Percentiles rank a stretch among this genome's conserved stretches.
Conservation (phyloP, 75 land plant genomes). For the Selaginella moellendorffii region DNA sequence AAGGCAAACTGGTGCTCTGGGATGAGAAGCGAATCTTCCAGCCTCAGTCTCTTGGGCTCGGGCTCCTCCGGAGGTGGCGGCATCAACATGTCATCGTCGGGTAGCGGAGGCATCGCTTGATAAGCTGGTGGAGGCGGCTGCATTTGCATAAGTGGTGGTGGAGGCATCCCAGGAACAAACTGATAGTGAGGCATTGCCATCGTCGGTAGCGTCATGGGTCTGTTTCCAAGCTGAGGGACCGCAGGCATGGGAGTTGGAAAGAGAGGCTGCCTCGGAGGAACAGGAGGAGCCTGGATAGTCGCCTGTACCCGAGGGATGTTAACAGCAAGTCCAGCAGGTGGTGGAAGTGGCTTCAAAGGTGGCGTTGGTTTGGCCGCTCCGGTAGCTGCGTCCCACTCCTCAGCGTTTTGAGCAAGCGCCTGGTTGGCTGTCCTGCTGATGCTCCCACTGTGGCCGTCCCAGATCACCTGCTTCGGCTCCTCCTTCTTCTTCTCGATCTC, state of each 20-base stretch:
- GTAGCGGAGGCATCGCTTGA: constrained; percentile 80
- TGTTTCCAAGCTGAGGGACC: not conserved
- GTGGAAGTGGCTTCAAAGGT: constrained; percentile 52
- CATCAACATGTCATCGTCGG: constrained; percentile 65
- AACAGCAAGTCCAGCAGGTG: constrained; percentile 66
- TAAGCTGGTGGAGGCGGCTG: constrained; percentile 65
- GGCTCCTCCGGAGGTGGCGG: constrained; percentile 98
- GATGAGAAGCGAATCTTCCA: constrained; percentile 62
- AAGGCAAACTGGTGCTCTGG: constrained; percentile 94
- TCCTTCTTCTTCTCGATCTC: constrained; percentile 98
- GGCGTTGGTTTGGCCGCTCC: constrained; percentile 25
- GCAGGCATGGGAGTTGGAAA: not conserved
- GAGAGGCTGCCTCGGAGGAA: constrained; percentile 21
- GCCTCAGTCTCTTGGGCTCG: constrained; percentile 82
- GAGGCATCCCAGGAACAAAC: constrained; percentile 23
- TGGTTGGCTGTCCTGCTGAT: constrained; percentile 95
- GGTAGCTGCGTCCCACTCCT: constrained; percentile 40
- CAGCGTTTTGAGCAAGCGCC: constrained; percentile 76
- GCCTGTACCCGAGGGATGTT: constrained; percentile 65
- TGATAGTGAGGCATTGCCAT: constrained; percentile 36
- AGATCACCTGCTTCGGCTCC: constrained; percentile 80
- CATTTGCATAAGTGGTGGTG: constrained; percentile 43
- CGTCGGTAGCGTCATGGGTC: not conserved
- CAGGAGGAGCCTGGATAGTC: constrained; percentile 7
- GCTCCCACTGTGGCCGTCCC: constrained; percentile 98